Evolutionary conservation across 2,329 filamentous ascomycete genomes (phyloP).

Genomic region (Daldinia eschscholtzii): DNA sequence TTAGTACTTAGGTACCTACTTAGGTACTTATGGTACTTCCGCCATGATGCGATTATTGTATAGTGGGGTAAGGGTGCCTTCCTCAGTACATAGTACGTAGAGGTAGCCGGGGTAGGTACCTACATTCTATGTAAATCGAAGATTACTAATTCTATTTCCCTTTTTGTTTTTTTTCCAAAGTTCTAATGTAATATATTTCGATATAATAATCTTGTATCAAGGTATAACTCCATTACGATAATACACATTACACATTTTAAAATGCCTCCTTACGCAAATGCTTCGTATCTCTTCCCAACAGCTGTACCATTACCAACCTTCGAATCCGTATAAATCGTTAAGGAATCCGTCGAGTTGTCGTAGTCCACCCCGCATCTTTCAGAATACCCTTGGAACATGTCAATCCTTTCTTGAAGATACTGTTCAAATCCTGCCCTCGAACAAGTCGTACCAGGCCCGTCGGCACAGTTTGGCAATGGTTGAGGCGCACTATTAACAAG

Average conservation of each 20-base stretch:
- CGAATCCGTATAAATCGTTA: conserved; percentile 49
- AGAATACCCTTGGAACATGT: conserved; percentile 58
- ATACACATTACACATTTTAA: conserved; percentile 1
- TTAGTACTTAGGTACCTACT: too few species aligned
- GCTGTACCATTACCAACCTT: conserved; percentile 48
- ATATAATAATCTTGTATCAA: background rate
- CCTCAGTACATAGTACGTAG: too few species aligned
- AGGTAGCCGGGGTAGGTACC: too few species aligned
- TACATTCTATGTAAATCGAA: too few species aligned
- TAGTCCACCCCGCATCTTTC: conserved; percentile 54
- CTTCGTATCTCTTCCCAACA: conserved; percentile 49
- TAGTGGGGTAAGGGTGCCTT: too few species aligned
- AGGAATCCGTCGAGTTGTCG: conserved; percentile 48
- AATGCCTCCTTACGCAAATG: conserved; percentile 28
- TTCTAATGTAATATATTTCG: too few species aligned
- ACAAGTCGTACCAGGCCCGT: conserved; percentile 61
- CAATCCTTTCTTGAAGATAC: conserved; percentile 56
- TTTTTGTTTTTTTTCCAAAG: too few species aligned
- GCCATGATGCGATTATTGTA: too few species aligned
- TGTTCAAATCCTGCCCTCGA: conserved; percentile 55
- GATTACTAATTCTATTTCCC: too few species aligned
- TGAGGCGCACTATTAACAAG: conserved; percentile 61
- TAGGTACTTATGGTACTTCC: too few species aligned
- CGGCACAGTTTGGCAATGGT: conserved; percentile 57
- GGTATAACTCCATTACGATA: background rate